Evolutionary conservation across 73 alveolate species (phyloP).

Genomic region (Effrenium voratum): DNA sequence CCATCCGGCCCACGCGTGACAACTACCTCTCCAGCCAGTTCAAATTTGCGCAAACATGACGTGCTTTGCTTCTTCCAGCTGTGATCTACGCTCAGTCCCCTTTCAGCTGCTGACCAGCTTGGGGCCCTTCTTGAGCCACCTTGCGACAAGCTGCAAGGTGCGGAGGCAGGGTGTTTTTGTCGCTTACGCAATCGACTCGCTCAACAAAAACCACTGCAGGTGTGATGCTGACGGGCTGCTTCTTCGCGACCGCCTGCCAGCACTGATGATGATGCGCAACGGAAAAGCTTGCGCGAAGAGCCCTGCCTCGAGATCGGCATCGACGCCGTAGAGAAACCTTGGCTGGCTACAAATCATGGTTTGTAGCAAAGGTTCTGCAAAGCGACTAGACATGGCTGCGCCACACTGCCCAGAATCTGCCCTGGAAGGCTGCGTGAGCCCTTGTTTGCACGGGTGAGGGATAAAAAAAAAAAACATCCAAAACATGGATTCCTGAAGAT

Average conservation of each 20-base stretch:
- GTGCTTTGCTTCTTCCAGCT: background rate
- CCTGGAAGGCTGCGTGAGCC: no score
- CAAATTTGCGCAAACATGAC: background rate
- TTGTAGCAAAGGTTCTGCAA: no score
- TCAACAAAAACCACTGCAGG: background rate
- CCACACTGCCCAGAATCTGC: background rate
- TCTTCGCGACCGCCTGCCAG: constrained; percentile 62
- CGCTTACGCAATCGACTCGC: no score
- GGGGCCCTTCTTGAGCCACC: constrained; percentile 78
- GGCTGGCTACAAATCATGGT: no score
- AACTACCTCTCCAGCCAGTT: constrained; percentile 3
- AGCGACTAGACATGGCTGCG: background rate
- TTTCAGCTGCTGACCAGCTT: background rate
- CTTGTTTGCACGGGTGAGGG: no score
- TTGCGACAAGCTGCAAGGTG: background rate
- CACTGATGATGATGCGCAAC: background rate
- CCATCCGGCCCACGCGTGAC: constrained; percentile 88
- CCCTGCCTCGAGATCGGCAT: constrained; percentile 51
- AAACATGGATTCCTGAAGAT: no score
- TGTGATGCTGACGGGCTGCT: background rate
- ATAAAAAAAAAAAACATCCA: no score
- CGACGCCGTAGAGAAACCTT: constrained; percentile 81
- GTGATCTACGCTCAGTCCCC: background rate
- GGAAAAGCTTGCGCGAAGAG: background rate
- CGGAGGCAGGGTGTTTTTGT: background rate